These are phyloP conservation scores for Hamigera avellanea DNA, from an alignment of 495 filamentous ascomycete genomes.

Conservation along the genomic window DNA sequence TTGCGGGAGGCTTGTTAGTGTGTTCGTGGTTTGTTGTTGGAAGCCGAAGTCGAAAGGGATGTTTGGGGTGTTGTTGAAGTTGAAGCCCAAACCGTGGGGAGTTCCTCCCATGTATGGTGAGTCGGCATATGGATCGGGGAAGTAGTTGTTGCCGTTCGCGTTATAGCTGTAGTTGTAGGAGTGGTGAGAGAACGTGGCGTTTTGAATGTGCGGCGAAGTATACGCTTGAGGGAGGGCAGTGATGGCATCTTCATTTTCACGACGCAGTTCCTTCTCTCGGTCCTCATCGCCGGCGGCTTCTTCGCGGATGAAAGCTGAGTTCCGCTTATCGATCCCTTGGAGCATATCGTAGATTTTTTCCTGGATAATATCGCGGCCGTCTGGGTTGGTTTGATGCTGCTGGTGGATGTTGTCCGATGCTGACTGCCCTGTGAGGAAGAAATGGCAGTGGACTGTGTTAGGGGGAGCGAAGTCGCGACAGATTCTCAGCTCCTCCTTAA, in stretches of 20 bases:
- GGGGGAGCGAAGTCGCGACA: conserved; percentile 76
- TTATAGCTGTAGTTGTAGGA: conserved; percentile 5
- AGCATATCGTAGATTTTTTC: conserved; percentile 77
- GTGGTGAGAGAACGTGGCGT: conserved; percentile 8
- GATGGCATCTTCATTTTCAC: conserved; percentile 79
- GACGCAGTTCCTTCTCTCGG: conserved; percentile 63
- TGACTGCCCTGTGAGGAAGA: conserved; percentile 61
- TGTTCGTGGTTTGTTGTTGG: conserved; percentile 2
- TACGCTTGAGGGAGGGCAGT: conserved; percentile 59
- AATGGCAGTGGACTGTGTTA: conserved; percentile 80
- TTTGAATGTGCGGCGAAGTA: conserved; percentile 19
- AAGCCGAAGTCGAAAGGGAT: no score
- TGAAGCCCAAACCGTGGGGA: no score
- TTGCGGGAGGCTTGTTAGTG: conserved; percentile 6
- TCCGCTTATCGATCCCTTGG: conserved; percentile 69
- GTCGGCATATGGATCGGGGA: conserved; percentile 1
- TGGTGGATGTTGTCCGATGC: conserved; percentile 15
- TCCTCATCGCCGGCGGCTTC: conserved; percentile 73
- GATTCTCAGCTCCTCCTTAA: conserved; percentile 86
- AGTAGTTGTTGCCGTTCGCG: neutral
- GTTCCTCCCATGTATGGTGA: no score
- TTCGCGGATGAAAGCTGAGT: conserved; percentile 65
- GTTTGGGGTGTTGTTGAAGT: no score
- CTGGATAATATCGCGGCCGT: conserved; percentile 51
- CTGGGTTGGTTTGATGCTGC: conserved; percentile 57